Percentiles rank a stretch among this genome's conserved stretches.
phyloP scores from a whole-genome alignment of 345 rosid genomes.

The Brassica incana region DNA sequence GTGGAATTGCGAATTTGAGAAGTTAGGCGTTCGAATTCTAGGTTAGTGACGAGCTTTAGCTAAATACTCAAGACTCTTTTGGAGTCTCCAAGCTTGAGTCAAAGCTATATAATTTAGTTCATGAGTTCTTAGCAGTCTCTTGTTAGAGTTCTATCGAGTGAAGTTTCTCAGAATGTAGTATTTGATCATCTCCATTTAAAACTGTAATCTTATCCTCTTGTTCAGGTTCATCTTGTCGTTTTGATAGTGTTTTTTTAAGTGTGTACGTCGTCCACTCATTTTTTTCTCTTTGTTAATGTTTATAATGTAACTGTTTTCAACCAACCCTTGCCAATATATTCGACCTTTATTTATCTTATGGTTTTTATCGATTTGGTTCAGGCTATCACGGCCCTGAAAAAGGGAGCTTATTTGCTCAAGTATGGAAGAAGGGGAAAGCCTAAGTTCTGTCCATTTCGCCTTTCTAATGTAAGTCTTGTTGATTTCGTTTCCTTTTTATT shows the following conservation, averaged over 20 bases:
- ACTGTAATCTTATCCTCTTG: neutral
- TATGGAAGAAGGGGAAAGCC: slow-evolving; percentile 99
- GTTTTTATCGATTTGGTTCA: slow-evolving; percentile 42
- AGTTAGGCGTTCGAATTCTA: neutral
- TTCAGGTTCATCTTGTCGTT: neutral
- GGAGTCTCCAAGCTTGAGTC: slow-evolving; percentile 3
- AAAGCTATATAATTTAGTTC: neutral
- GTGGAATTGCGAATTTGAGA: neutral
- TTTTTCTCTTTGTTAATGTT: neutral
- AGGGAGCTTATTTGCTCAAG: slow-evolving; percentile 92
- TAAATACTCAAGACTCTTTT: neutral
- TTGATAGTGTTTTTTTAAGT: slow-evolving; percentile 3
- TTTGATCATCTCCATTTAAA: neutral
- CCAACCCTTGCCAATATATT: neutral
- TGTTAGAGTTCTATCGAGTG: neutral
- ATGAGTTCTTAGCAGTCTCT: slow-evolving; percentile 1
- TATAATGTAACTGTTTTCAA: neutral
- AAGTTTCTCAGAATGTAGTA: neutral
- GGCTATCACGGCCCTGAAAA: slow-evolving; percentile 96
- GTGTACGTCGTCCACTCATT: neutral
- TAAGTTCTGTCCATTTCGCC: slow-evolving; percentile 96
- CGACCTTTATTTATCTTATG: slow-evolving; percentile 4
- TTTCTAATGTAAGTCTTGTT: slow-evolving; percentile 77
- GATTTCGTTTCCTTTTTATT: neutral
- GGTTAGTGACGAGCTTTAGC: neutral